These are phyloP conservation scores for Mrakia hoshinonis DNA, from an alignment of 768 basidiomycete genomes.

Conservation along the genomic window DNA sequence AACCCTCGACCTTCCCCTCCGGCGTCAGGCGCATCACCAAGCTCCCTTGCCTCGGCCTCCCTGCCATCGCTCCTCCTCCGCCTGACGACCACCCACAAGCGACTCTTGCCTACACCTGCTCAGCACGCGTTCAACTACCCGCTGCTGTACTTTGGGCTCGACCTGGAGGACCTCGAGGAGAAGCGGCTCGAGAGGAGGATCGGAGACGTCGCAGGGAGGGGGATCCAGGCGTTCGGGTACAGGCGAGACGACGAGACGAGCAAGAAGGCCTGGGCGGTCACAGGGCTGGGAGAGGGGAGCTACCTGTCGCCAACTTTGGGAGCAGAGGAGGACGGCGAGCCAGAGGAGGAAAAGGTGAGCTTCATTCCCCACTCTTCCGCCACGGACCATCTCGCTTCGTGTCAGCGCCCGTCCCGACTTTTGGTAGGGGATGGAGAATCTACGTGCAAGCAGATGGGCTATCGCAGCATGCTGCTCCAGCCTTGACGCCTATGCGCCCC, in stretches of 20 bases:
- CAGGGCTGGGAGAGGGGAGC: slow-evolving; percentile 46
- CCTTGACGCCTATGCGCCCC: too few relatives aligned
- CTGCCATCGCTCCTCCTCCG: slow-evolving; percentile 43
- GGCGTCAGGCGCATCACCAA: neutral
- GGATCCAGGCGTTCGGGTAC: slow-evolving; percentile 1
- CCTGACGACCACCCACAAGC: slow-evolving; percentile 51
- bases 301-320: slow-evolving; percentile 43
- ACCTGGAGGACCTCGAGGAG: slow-evolving; percentile 51
- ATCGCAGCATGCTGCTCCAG: too few relatives aligned
- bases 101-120: slow-evolving; percentile 48
- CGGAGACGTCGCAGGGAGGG: neutral
- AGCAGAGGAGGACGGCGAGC: neutral
- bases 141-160: slow-evolving; percentile 52
- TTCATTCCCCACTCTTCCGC: neutral
- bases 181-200: slow-evolving; percentile 45
- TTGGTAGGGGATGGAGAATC: too few relatives aligned
- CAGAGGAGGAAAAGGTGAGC: slow-evolving; percentile 12
- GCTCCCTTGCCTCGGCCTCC: neutral
- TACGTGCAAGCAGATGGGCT: too few relatives aligned
- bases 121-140: slow-evolving; percentile 56
- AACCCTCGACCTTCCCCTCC: neutral
- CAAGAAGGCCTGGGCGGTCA: slow-evolving; percentile 38
- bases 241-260: slow-evolving; percentile 43
- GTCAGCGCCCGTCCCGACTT: neutral
- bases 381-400: neutral